These are phyloP conservation scores for Entomortierella parvispora DNA, from an alignment of 192 early-diverging fungal genomes.

Conservation along the genomic window DNA sequence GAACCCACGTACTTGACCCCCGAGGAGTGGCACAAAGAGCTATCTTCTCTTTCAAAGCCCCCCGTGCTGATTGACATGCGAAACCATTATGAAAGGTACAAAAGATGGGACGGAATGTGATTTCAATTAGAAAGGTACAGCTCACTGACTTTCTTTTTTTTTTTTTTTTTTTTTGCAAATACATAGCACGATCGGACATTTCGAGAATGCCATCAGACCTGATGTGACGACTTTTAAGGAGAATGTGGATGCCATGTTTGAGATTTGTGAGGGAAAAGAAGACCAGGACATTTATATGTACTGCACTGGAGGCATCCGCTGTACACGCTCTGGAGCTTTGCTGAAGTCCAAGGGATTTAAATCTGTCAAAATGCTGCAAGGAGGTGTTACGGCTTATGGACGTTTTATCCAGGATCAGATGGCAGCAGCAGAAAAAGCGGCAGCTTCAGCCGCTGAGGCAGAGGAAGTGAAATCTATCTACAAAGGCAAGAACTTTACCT, in stretches of 20 bases:
- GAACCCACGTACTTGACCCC: conserved; percentile 74
- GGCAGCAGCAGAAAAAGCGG: conserved; percentile 4
- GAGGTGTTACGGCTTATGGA: conserved; percentile 84
- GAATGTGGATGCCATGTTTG: conserved; percentile 71
- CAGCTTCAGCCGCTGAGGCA: background rate
- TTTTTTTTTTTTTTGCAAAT: background rate
- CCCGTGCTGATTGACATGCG: conserved; percentile 80
- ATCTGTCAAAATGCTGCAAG: conserved; percentile 74
- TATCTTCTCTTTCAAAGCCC: conserved; percentile 56
- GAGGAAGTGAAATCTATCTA: conserved; percentile 63
- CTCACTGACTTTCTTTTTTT: background rate
- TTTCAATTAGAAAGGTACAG: background rate
- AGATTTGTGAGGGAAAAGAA: conserved; percentile 61
- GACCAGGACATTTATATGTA: conserved; percentile 83
- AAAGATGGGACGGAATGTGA: background rate
- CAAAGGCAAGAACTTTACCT: conserved; percentile 84
- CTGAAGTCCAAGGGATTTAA: conserved; percentile 71
- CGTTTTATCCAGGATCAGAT: conserved; percentile 60
- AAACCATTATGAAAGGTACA: conserved; percentile 79
- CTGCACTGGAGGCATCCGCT: conserved; percentile 87
- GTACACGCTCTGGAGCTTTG: conserved; percentile 82
- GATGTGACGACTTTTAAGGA: conserved; percentile 80
- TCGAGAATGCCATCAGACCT: conserved; percentile 73
- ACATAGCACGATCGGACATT: conserved; percentile 72
- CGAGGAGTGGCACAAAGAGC: conserved; percentile 71